Percentiles rank a stretch among this genome's conserved stretches.
Conservation (phyloP, 805 yeast genomes). For the Metschnikowia lachancei region DNA sequence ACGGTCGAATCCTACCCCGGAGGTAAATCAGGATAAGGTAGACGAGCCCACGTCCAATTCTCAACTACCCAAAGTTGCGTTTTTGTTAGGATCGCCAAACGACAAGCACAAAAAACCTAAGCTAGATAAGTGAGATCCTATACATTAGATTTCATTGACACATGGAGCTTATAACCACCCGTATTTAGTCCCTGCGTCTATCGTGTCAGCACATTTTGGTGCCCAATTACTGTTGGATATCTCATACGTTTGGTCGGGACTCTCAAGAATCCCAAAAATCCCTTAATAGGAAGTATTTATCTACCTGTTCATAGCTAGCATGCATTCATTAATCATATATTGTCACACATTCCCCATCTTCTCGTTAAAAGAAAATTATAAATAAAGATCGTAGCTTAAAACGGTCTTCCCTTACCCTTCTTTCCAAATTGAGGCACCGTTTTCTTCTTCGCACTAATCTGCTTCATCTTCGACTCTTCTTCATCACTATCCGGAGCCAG, state of each 20-base stretch:
- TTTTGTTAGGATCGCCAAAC: not conserved
- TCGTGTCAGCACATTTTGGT: too few species aligned
- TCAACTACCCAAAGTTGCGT: slow-evolving; percentile 6
- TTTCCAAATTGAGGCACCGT: slow-evolving; percentile 11
- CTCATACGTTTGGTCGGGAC: too few species aligned
- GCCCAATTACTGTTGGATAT: too few species aligned
- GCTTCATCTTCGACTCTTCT: slow-evolving; percentile 18
- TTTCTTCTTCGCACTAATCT: slow-evolving; percentile 13
- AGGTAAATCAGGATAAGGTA: not conserved
- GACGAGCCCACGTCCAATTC: not conserved
- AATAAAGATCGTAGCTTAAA: slow-evolving; percentile 1
- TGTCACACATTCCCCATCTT: not conserved
- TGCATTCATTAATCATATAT: not conserved
- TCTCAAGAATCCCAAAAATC: too few species aligned
- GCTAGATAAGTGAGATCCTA: not conserved
- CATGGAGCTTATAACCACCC: not conserved
- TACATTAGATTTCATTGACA: too few species aligned
- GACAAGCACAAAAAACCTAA: not conserved
- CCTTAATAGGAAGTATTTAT: too few species aligned
- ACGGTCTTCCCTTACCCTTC: slow-evolving; percentile 19
- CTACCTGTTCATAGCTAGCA: not conserved
- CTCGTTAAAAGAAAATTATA: not conserved
- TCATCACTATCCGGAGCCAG: slow-evolving; percentile 16
- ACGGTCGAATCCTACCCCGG: not conserved
- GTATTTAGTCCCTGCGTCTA: not conserved